Base-by-base conservation (phyloP, 129 eudicot species). In the Flaveria linearis region DNA sequence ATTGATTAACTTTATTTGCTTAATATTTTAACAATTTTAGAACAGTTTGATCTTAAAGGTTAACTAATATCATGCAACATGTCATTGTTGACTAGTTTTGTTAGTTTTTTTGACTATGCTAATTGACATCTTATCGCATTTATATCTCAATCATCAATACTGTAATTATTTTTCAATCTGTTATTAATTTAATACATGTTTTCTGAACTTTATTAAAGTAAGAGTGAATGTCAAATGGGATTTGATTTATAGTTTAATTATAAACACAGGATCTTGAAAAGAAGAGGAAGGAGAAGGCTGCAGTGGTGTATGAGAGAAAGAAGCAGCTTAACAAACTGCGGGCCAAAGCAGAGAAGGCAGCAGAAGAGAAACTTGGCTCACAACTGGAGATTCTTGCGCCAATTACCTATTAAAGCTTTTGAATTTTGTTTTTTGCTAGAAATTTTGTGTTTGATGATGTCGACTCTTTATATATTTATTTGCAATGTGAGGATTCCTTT, bases 241-340 rank as follows among this genome's bases (percentile, higher is more conserved):
- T 41, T 23, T 43, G 49, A 26, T 71, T 39, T 17, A 13, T 33
- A n/a, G 47, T 16, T 13, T 13, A 46, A 20, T 71, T 18, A 30
- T 1, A 7, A 26, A 1, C 26, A 16, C 85, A 90, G 96, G 96
- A 87, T 72, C 92, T 90, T n/a, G 96, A 90, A 79, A 74, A 82
- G 70, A 90, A 90, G 88, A 85, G 96, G 83, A 90, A 90, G 10
- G 92, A 87, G 70, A 85, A 87, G 52, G 79, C 92, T 0, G 88
- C 88, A 79, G 92, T 74, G 13, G 83, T 80, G 50, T 87, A 90
- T 53, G 88, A 87, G 80, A 90, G 86, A 86, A 89, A 82, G 92
- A 89, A 87, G 87, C 90, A 85, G 79, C 82, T 89, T 45, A 85
- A 74, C 68, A 90, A 81, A 51, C 52, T 90, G 63, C 82, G 77